Evolutionary conservation across 2,329 filamentous ascomycete species (phyloP), one percentile per base, ranked within the genome.

Genomic region (Amylocarpus encephaloides): DNA sequence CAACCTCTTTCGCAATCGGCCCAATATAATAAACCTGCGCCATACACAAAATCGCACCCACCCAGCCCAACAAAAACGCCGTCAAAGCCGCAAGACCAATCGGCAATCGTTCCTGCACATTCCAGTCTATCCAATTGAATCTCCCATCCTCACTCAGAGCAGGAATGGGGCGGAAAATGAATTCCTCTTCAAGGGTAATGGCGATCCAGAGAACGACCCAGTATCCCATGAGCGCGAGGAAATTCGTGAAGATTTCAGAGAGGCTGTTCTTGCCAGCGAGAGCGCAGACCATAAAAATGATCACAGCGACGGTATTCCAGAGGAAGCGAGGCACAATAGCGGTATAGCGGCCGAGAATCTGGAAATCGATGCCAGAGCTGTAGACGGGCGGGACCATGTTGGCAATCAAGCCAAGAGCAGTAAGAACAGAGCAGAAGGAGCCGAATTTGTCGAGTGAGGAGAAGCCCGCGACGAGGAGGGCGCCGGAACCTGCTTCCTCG

Each of bases 221-320:
- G 65, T 86, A 86, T 1, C 83, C 83, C 78, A 86, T 86, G 18
- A 86, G 67, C 0, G 81, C 80, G 5, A 86, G 71, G 63, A 86
- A 85, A 62, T 86, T 86, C 10, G 78, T 80, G 62, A 86, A 85
- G 51, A 86, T 83, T 22, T 73, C 73, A 0, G 80, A 76, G 1
- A 87, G 72, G 56, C 81, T 67, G 19, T 74, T 72, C 12, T 81
- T 74, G 0, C 83, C 83, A 1, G 75, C 82, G 13, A 85, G 71
- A 0, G 81, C 82, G 58, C 81, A 83, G 26, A 83, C 75, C 7
- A 79, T 79, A 61, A 80, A 83, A 40, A 86, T 77, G 35, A 86
- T 66, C 0, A 80, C 75, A 2, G 78, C 73, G 3, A 83, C 61
- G 0, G 77, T 80, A 53, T 82, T 83, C 82, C 83, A 87, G 32